A percentile compares a stretch with the other conserved stretches of the same genome.
Evolutionary conservation across 495 filamentous ascomycete genomes (phyloP).

Genomic region (Daldinia childiae): DNA sequence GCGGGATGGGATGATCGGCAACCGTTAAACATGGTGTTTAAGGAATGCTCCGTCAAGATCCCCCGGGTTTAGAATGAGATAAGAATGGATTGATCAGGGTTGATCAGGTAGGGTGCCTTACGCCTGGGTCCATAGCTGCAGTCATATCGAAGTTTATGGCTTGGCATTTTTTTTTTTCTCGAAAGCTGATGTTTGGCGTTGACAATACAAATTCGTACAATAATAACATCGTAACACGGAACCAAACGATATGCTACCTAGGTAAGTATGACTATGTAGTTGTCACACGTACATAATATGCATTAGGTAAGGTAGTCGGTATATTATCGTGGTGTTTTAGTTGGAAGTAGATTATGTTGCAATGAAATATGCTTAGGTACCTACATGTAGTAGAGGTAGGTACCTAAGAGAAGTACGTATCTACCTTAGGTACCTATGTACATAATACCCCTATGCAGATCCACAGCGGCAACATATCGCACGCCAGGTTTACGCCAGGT

Average conservation of each 20-base stretch:
- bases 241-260: no score
- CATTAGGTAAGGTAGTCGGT: no score
- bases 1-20: neutral
- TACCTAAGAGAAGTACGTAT: neutral
- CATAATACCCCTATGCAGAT: neutral
- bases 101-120: neutral
- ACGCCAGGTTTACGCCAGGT: no score
- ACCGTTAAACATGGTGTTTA: neutral
- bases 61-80: neutral
- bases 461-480: slow-evolving; percentile 11
- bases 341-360: neutral
- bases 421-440: neutral
- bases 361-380: no score
- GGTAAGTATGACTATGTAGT: no score
- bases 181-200: neutral
- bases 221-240: no score
- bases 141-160: neutral
- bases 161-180: neutral
- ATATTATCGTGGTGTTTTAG: neutral
- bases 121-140: neutral
- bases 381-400: neutral
- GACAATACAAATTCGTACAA: no score
- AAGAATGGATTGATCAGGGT: neutral
- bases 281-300: no score
- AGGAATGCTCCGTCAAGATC: neutral